Percentiles rank a stretch among this genome's conserved stretches.
Evolutionary conservation across 108 stramenopile species (phyloP).

Genomic region (Skeletonema potamos): DNA sequence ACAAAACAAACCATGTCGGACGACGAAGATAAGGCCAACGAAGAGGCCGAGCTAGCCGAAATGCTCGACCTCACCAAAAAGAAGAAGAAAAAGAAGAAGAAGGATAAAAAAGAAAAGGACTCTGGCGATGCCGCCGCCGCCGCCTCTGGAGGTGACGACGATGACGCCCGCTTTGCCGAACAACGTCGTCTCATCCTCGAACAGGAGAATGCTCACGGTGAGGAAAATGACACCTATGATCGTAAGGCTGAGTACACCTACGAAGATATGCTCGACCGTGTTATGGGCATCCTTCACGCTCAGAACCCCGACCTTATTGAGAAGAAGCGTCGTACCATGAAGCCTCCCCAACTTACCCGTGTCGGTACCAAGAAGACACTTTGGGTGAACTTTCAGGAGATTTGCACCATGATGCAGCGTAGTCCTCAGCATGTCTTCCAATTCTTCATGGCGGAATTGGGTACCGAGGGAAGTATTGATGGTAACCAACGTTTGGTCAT

Average conservation of each 20-base stretch:
- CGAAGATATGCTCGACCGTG: slow-evolving; percentile 87
- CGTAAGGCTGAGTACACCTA: slow-evolving; percentile 89
- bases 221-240: slow-evolving; percentile 76
- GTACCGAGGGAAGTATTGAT: slow-evolving; percentile 98
- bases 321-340: slow-evolving; percentile 97
- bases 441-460: slow-evolving; percentile 99
- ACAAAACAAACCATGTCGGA: slow-evolving; percentile 20
- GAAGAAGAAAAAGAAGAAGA: slow-evolving; percentile 94
- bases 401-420: slow-evolving; percentile 98
- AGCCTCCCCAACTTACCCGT: slow-evolving; percentile 95
- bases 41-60: slow-evolving; percentile 84
- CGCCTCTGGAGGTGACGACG: slow-evolving; percentile 21
- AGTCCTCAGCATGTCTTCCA: slow-evolving; percentile 96
- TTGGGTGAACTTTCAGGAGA: slow-evolving; percentile 99
- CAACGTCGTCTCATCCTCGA: slow-evolving; percentile 69
- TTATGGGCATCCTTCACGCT: slow-evolving; percentile 85
- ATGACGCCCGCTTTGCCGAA: slow-evolving; percentile 50
- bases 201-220: slow-evolving; percentile 58
- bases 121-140: slow-evolving; percentile 15
- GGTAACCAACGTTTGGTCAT: slow-evolving; percentile 98
- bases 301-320: slow-evolving; percentile 97
- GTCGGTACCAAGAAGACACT: slow-evolving; percentile 95
- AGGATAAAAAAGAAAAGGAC: slow-evolving; percentile 55
- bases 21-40: slow-evolving; percentile 46
- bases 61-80: slow-evolving; percentile 88